These are phyloP conservation scores for Dothistroma pini DNA, from an alignment of 2,329 filamentous ascomycete genomes.

Conservation along the genomic window DNA sequence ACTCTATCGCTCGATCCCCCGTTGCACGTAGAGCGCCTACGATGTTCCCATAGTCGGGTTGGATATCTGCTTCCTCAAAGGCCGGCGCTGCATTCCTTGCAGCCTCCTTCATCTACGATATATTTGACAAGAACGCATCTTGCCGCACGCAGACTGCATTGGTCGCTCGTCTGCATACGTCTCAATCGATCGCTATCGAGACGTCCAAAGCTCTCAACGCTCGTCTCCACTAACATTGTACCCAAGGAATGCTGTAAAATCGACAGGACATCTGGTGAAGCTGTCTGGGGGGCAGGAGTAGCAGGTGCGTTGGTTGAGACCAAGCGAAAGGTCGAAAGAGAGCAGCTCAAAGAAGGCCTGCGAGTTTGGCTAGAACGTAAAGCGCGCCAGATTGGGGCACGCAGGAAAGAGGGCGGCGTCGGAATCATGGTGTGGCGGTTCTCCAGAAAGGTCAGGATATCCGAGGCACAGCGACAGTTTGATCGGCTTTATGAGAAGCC, in stretches of 20 bases:
- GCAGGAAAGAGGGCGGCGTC: constrained; percentile 35
- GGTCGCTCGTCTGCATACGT: constrained; percentile 62
- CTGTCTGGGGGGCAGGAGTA: constrained; percentile 40
- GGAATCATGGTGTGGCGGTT: constrained; percentile 44
- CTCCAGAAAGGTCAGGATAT: constrained; percentile 43
- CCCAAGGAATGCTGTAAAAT: constrained; percentile 56
- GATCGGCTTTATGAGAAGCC: constrained; percentile 16
- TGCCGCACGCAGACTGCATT: constrained; percentile 60
- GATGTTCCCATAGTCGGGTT: constrained; percentile 53
- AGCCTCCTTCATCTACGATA: constrained; percentile 62
- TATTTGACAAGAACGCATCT: constrained; percentile 64
- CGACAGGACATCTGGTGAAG: constrained; percentile 34
- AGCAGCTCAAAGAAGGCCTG: constrained; percentile 64
- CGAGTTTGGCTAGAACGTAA: constrained; percentile 58
- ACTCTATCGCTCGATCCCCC: constrained; percentile 61
- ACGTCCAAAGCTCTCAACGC: constrained; percentile 56
- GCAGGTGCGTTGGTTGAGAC: constrained; percentile 61
- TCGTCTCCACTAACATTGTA: constrained; percentile 63
- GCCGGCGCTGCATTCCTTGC: constrained; percentile 56
- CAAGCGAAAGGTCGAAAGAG: constrained; percentile 61
- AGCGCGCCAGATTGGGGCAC: constrained; percentile 34
- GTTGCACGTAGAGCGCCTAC: constrained; percentile 60
- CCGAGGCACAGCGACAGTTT: constrained; percentile 11
- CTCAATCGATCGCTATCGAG: constrained; percentile 59
- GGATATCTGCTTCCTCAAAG: constrained; percentile 55